Conservation (phyloP, 306 rosid genomes). For the Luffa acutangula region DNA sequence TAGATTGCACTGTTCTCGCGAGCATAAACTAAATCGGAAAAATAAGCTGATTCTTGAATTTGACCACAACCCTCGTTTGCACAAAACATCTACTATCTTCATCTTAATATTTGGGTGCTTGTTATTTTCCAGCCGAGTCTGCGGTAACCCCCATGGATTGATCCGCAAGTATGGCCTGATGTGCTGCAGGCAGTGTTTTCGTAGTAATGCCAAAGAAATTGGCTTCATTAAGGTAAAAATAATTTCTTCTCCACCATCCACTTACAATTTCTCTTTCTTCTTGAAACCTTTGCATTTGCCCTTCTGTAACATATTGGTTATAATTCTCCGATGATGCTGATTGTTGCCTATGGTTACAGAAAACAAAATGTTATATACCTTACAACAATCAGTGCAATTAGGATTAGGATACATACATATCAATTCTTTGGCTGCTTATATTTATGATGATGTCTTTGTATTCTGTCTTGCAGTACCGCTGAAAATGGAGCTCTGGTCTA, state of each 20-base stretch:
- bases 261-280: not conserved
- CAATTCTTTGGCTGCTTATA: not conserved
- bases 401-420: not conserved
- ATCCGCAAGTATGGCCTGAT: constrained; percentile 42
- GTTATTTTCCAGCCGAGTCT: constrained; percentile 33
- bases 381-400: not conserved
- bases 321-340: not conserved
- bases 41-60: not conserved
- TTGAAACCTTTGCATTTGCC: not conserved
- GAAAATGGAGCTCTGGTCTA: not conserved
- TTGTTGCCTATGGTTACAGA: not conserved
- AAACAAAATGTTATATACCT: not conserved
- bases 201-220: constrained; percentile 54
- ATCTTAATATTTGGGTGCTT: not conserved
- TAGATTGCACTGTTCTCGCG: not conserved
- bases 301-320: not conserved
- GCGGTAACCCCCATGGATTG: constrained; percentile 50
- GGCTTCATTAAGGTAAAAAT: constrained; percentile 35
- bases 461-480: not conserved
- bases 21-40: not conserved
- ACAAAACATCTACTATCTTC: not conserved
- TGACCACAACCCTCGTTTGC: not conserved
- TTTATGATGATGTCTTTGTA: not conserved
- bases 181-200: constrained; percentile 62
- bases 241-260: not conserved